phyloP scores from a whole-genome alignment of 768 basidiomycete genomes.

The Phylloporus sp. region DNA sequence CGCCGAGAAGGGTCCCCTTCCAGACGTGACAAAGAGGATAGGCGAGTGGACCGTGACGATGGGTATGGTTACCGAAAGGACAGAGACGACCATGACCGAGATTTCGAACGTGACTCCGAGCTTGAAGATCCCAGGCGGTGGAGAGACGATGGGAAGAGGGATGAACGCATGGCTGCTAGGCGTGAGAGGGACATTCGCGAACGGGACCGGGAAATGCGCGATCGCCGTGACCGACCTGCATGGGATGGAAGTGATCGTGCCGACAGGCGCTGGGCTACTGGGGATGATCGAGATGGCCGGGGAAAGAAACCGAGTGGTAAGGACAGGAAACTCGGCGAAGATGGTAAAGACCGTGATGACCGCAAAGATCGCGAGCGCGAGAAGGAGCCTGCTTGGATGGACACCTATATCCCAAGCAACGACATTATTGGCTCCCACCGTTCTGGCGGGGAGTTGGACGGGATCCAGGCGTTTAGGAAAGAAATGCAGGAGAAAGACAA shows the following conservation, averaged over 20 bases:
- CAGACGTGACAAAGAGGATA: slow-evolving; percentile 44
- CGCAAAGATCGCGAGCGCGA: slow-evolving; percentile 58
- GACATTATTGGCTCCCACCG: slow-evolving; percentile 59
- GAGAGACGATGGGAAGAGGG: slow-evolving; percentile 80
- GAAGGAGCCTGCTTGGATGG: slow-evolving; percentile 93
- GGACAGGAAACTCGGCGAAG: slow-evolving; percentile 51
- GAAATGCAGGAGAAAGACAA: slow-evolving; percentile 76
- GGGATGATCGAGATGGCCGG: slow-evolving; percentile 69
- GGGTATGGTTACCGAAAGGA: slow-evolving; percentile 24
- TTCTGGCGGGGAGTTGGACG: slow-evolving; percentile 67
- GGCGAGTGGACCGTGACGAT: slow-evolving; percentile 35
- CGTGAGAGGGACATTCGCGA: slow-evolving; percentile 48
- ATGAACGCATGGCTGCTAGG: slow-evolving; percentile 65
- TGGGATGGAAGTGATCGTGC: slow-evolving; percentile 50
- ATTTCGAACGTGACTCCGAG: slow-evolving; percentile 48
- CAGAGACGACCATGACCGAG: slow-evolving; percentile 38
- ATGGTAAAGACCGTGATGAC: slow-evolving; percentile 47
- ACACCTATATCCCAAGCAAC: slow-evolving; percentile 69
- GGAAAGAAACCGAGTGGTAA: slow-evolving; percentile 56
- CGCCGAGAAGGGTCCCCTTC: slow-evolving; percentile 56
- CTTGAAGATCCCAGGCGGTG: slow-evolving; percentile 69
- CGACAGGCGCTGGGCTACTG: slow-evolving; percentile 47
- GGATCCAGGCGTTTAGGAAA: slow-evolving; percentile 86
- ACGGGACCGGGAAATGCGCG: slow-evolving; percentile 37
- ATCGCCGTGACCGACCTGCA: slow-evolving; percentile 45